Evolutionary conservation across 2,329 filamentous ascomycete genomes (phyloP).

Genomic region (Colletotrichum lentis): DNA sequence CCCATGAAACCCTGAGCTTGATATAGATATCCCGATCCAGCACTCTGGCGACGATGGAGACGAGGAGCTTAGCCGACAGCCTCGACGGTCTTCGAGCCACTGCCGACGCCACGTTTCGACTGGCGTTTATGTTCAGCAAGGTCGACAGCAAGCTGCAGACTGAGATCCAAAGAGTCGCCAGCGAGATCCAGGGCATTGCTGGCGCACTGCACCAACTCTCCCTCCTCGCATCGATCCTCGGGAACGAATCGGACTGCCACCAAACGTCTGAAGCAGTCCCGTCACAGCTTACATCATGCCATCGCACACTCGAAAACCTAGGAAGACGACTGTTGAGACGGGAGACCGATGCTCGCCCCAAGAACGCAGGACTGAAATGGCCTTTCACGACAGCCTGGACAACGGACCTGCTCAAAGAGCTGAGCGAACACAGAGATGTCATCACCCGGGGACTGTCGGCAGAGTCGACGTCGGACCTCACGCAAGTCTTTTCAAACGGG

Average conservation of each 20-base stretch:
- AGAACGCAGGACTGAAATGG: background rate
- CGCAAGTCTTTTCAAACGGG: background rate
- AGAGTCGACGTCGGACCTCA: background rate
- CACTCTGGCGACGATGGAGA: background rate
- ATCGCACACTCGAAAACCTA: background rate
- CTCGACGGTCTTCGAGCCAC: background rate
- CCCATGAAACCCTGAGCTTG: background rate
- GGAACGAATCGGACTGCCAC: background rate
- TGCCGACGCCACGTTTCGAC: slow-evolving; percentile 6
- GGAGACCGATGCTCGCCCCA: background rate
- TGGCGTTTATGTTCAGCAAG: background rate
- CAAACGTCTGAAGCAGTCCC: background rate
- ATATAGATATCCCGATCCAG: background rate
- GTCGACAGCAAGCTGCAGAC: background rate
- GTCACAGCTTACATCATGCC: slow-evolving; percentile 1
- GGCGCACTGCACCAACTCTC: slow-evolving; percentile 8
- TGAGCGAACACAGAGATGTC: background rate
- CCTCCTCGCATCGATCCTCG: background rate
- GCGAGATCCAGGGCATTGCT: slow-evolving; percentile 9
- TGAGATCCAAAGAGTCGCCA: background rate
- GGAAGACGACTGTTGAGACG: background rate
- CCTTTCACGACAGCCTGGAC: slow-evolving; percentile 21
- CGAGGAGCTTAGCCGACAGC: background rate
- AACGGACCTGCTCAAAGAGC: slow-evolving; percentile 3
- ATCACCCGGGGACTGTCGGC: background rate